Base-by-base conservation (phyloP, 2,329 filamentous ascomycete species). In the Tolypocladium capitatum region DNA sequence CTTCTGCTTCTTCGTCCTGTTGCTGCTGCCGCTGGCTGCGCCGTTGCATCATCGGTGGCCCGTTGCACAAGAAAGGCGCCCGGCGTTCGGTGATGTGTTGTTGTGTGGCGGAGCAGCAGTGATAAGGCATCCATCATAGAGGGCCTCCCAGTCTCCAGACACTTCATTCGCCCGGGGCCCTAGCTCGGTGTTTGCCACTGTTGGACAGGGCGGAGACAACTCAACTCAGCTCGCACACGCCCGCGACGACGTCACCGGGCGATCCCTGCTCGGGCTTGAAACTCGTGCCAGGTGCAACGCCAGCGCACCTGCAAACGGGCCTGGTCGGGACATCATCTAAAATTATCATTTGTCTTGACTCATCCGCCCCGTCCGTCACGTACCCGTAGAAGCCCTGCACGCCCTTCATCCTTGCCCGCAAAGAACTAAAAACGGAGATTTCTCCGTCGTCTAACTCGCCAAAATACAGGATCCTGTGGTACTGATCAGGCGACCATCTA, bases 391-490 rank as follows among this genome's bases (percentile, higher is more conserved):
- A 18, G 42, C 43, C 43, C 31, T 35, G 14, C 30, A 27, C 43
- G 10, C 43, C 32, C 43, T 34, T 34, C 42, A 35, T 46, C 42
- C 20, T 43, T 36, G 45, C 45, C 47, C 43, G 20, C 31, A 45
- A 28, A 42, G n/a, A 21, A 10, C 38, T 33, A 43, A 40, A 31
- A 34, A 36, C 41, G 28, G 41, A 48, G 20, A 33, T 46, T 24
- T 54, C 53, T 52, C 53, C 50, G 53, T 53, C 51, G 53, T 63
- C 60, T 61, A 63, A 57, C 58, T 60, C 58, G 61, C 62, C 62
- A 62, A 56, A 56, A 62, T 61, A 62, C 59, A 63, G 53, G 41
- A 58, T 59, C 53, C 53, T 51, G 53, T 54, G 56, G 52, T 57
- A 48, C 46, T 46, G 45, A 50, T 53, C 51, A 38, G 42, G 46